Evolutionary conservation across 345 rosid species (phyloP), one percentile per base, ranked within the genome.

Genomic region (Lepidium africanum): DNA sequence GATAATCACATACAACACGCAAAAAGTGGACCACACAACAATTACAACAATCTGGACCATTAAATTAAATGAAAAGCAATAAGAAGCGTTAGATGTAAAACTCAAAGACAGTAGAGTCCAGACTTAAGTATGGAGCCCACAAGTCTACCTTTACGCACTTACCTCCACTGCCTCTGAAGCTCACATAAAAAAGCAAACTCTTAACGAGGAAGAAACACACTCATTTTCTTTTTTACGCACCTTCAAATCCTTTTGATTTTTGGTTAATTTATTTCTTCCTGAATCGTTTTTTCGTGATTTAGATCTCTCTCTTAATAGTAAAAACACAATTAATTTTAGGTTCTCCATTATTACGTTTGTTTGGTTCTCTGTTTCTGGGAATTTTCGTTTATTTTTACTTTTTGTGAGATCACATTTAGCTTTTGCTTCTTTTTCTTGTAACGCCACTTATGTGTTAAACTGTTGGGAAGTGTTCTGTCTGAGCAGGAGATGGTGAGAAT

Each of bases 401-500:
- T 49, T 21, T 57, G 36, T 55, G 56, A 51, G 61, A 59, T 74
- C 65, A 58, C 55, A 58, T 58, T 74, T 21, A 45, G 1, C 54
- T 55, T 39, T 27, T 33, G 14, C 33, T 56, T 23, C 15, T 51
- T 35, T 39, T 13, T 33, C 38, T 11, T 19, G 60, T 42, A 27
- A 47, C 52, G 58, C 57, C 70, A 48, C 70, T 47, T 70, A 54
- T 73, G 14, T 70, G 76, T 63, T 61, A 45, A 77, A 75, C 57
- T 61, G 65, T 67, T 47, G 38, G 30, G 15, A 10, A 69, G 61
- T 40, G 64, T 67, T 65, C n/a, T 36, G 70, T 66, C 77, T 50
- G 36, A 72, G 76, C 45, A 61, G 53, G 70, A 73, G 72, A 90
- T 86, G 97, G 82, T 69, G 84, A 81, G 63, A 72, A 64, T 74